Conservation (phyloP, 1,284 basidiomycete genomes). For the Puccinia coronata region DNA sequence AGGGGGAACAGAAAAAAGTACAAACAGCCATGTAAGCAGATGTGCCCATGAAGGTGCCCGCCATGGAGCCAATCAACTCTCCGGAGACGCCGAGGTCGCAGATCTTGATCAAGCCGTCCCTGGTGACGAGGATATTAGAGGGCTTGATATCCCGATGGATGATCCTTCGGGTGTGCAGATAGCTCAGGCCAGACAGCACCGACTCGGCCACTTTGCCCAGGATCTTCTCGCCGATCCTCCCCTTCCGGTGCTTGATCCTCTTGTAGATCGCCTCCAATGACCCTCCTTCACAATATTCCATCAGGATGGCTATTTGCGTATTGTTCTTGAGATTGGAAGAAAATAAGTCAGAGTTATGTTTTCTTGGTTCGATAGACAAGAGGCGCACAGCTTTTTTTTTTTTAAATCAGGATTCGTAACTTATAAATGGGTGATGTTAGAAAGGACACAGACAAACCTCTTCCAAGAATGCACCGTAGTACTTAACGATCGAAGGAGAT, state of each 20-base stretch:
- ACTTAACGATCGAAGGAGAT: constrained; percentile 85
- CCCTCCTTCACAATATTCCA: constrained; percentile 88
- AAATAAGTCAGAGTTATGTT: background rate
- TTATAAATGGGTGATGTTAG: background rate
- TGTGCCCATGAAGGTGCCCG: constrained; percentile 94
- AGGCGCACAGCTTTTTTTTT: too few relatives aligned
- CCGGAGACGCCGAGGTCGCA: constrained; percentile 97
- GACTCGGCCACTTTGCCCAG: constrained; percentile 87
- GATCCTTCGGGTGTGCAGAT: constrained; percentile 84
- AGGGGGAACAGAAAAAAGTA: constrained; percentile 55
- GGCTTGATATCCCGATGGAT: constrained; percentile 95
- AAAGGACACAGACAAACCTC: constrained; percentile 63
- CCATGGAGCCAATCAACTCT: constrained; percentile 84
- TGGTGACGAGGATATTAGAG: constrained; percentile 86
- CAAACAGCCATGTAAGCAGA: constrained; percentile 96
- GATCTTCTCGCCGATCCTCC: constrained; percentile 85
- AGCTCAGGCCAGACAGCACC: constrained; percentile 82
- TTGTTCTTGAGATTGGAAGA: constrained; percentile 59
- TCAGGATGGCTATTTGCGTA: constrained; percentile 90
- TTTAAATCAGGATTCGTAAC: too few relatives aligned
- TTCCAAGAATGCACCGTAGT: constrained; percentile 92
- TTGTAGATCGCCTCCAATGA: constrained; percentile 80
- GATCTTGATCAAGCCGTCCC: constrained; percentile 82
- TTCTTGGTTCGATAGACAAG: too few relatives aligned
- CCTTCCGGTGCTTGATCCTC: constrained; percentile 74